Base-by-base conservation (phyloP, 2,329 filamentous ascomycete species). In the Dichotomopilus funicola region DNA sequence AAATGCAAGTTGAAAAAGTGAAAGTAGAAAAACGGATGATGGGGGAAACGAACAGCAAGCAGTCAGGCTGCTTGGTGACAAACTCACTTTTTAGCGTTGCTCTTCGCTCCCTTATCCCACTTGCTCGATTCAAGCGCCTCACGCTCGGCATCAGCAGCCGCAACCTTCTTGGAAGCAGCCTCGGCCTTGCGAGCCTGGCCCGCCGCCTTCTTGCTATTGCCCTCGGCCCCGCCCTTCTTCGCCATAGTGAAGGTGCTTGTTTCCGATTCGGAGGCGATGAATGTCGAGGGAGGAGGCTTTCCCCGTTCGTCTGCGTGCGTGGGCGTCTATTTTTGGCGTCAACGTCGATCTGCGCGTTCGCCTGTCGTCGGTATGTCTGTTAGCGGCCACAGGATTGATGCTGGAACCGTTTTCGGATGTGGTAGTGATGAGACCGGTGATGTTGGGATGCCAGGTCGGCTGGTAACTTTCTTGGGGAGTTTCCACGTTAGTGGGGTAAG, bases 141-240 rank as follows among this genome's bases (percentile, higher is more conserved):
- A 53, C 77, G 80, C 72, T 86, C 86, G 40, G 80, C 74, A 41
- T 89, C 81, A 57, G 86, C 85, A 3, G 72, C 83, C 0, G 89
- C 89, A 57, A 85, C 79, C 74, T 97, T 97, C 55, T 80, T 74
- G 7, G 89, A 88, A 1, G 91, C 92, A 3, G 84, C 86, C 49
- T 96, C 91, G 60, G 91, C 91, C 79, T 99, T 97, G 74, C 90
- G 82, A 60, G 91, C 91, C 72, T 96, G 90, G 61, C 92, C 94
- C 7, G 86, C 83, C 2, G 75, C 90, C 77, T 97, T 97, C 75
- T 96, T 97, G 71, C 80, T 87, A 74, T 88, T 90, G 49, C 48
- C 57, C 61, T 95, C 91, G 53, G 87, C 87, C 52, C 77, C 82
- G 53, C 78, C 81, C 72, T 88, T 91, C 73, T 88, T 89, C 64